Evolutionary conservation across 768 basidiomycete genomes (phyloP).

Genomic region (Leccinum rimulosum): DNA sequence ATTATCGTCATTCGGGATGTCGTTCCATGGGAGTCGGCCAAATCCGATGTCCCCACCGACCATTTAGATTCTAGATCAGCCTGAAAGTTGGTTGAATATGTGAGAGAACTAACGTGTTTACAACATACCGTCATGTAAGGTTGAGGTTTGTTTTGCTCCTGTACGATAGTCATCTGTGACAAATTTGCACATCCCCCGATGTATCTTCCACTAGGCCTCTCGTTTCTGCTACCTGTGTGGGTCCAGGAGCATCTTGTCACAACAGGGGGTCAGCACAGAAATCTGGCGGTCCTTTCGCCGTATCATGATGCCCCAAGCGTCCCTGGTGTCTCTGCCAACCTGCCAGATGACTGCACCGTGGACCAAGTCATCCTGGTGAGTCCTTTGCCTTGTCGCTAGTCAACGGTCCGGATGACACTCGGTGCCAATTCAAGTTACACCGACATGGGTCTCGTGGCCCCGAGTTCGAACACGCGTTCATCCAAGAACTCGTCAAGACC

Average conservation of each 20-base stretch:
- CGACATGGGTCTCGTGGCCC: conserved; percentile 42
- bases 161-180: too few relatives aligned
- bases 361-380: conserved; percentile 39
- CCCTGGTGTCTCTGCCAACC: conserved; percentile 25
- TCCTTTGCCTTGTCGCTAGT: neutral
- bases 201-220: conserved; percentile 12
- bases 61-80: neutral
- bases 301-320: conserved; percentile 33
- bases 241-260: neutral
- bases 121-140: neutral
- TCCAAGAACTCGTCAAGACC: conserved; percentile 33
- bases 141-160: neutral
- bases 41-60: neutral
- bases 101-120: neutral
- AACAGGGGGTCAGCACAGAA: neutral
- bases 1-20: neutral
- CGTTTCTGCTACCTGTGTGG: conserved; percentile 11
- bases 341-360: conserved; percentile 39
- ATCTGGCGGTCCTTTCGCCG: conserved; percentile 36
- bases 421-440: conserved; percentile 32
- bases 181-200: neutral
- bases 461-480: conserved; percentile 29
- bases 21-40: neutral
- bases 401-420: neutral
- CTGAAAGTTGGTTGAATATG: neutral